Evolutionary conservation across 2,329 filamentous ascomycete species (phyloP).

Genomic region (Colletotrichum higginsianum): DNA sequence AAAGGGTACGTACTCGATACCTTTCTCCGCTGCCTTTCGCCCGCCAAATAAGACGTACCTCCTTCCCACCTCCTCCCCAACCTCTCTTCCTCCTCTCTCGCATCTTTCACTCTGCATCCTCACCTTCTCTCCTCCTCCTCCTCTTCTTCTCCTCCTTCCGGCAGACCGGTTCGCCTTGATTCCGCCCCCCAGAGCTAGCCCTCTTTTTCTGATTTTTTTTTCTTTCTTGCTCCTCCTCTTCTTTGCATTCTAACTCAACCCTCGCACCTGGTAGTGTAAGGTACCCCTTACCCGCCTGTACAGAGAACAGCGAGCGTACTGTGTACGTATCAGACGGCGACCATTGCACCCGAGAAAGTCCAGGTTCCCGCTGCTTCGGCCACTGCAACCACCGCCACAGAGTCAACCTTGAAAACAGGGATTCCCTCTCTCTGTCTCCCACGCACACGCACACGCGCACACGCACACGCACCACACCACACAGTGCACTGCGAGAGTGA

Average conservation of each 20-base stretch:
- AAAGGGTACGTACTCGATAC: constrained; percentile 21
- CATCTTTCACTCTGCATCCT: constrained; percentile 2
- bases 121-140: constrained; percentile 4
- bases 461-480: not conserved
- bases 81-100: constrained; percentile 8
- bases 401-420: constrained; percentile 3
- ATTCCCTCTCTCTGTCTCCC: not conserved
- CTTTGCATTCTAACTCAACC: constrained; percentile 9
- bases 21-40: constrained; percentile 7
- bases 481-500: not conserved
- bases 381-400: not conserved
- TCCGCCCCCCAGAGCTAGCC: constrained; percentile 36
- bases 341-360: not conserved
- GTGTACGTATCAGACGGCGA: constrained; percentile 34
- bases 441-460: not conserved
- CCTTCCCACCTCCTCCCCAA: not conserved
- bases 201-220: constrained; percentile 4
- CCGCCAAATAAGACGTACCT: constrained; percentile 32
- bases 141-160: constrained; percentile 11
- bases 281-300: not conserved
- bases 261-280: constrained; percentile 11
- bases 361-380: not conserved
- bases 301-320: too few species aligned
- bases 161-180: constrained; percentile 32
- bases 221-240: not conserved